phyloP scores from a whole-genome alignment of 495 filamentous ascomycete species.

The Podospora bellae-mahoneyi region DNA sequence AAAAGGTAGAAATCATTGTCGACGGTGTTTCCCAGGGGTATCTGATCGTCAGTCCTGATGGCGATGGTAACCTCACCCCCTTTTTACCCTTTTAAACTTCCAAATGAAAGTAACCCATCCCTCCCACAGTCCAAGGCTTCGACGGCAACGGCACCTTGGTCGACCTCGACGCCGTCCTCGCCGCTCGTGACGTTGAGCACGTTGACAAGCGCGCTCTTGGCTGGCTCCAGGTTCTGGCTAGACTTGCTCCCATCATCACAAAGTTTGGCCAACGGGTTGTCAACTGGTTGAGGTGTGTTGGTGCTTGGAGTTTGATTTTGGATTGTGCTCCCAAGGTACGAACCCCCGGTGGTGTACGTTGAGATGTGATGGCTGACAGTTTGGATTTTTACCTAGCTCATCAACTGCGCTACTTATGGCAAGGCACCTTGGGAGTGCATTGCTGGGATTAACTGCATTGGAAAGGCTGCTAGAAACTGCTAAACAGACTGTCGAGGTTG shows the following conservation, averaged over 20 bases:
- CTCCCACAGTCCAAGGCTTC: background rate
- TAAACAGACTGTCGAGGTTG: background rate
- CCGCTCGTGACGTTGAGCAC: background rate
- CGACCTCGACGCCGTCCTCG: background rate
- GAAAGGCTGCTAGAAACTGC: background rate
- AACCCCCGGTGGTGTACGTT: background rate
- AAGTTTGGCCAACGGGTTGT: background rate
- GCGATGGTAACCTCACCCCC: background rate
- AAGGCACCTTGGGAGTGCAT: background rate
- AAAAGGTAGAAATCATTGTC: background rate
- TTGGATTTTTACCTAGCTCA: background rate
- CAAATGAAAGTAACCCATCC: background rate
- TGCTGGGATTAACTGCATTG: background rate
- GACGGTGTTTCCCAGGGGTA: background rate
- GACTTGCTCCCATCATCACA: background rate
- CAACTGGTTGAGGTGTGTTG: background rate
- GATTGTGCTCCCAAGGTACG: background rate
- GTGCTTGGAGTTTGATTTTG: background rate
- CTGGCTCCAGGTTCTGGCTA: background rate
- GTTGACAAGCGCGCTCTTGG: background rate
- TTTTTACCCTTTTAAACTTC: background rate
- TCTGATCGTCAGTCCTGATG: background rate
- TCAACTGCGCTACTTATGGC: background rate
- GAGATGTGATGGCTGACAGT: background rate
- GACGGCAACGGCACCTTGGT: background rate